Evolutionary conservation across 176 grass and related monocot species (phyloP), one percentile per base, ranked within the genome.

Genomic region (Cenchrus purpureus): DNA sequence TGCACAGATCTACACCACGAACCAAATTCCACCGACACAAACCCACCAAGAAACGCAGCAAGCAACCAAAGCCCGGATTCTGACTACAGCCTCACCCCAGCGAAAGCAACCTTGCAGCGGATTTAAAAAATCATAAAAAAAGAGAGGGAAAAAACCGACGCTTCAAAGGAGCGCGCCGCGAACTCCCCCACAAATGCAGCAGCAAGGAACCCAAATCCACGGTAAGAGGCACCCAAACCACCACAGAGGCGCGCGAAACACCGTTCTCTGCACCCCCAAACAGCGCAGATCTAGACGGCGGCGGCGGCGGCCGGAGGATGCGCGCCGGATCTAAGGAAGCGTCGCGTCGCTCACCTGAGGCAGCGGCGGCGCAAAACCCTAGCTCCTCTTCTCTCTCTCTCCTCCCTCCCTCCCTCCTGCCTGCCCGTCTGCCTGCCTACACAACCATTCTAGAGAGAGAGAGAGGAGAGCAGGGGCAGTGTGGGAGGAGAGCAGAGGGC

Each of bases 251-350:
- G 59, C 29, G 12, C 55, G 31, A 44, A 43, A 67, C 46, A 20
- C 37, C 68, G 25, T 1, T 2, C 65, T 3, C 17, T 51, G 28
- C 22, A 61, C 15, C 0, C 5, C 8, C 44, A 44, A 37, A 52
- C 84, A 48, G 42, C 52, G 44, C 80, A 87, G 89, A 91, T 91
- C 89, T 87, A 84, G 84, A 12, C 73, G 19, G 7, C 54, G 51
- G 48, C 54, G 51, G 56, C 8, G 12, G 22, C 50, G 15, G 8
- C 70, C 49, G 64, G 12, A 82, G 64, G 44, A 10, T 9, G 65
- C n/a, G 32, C 43, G 50, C 66, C 76, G 89, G 89, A 91, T 87
- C 89, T 91, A 49, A 25, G 37, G n/a, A 72, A 69, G 76, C 2
- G 75, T 37, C 68, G 25, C 25, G 25, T 25, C 25, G 45, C 54